These are phyloP conservation scores for Teunomyces atbi DNA, from an alignment of 805 yeast genomes.

Conservation along the genomic window DNA sequence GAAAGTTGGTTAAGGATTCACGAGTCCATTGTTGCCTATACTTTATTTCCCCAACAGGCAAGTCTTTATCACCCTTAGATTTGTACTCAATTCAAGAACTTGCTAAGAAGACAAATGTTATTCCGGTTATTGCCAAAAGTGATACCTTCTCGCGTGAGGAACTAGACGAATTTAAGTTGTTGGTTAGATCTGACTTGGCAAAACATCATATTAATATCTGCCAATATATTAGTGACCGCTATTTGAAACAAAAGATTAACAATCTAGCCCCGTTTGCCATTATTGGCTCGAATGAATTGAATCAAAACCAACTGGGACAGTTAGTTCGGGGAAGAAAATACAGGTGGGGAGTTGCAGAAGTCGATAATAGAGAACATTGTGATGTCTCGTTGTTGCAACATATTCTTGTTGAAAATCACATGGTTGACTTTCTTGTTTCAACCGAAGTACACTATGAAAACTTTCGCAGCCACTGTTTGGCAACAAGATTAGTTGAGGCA, in stretches of 20 bases:
- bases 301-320: constrained; percentile 12
- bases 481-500: constrained; percentile 38
- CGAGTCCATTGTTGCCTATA: constrained; percentile 86
- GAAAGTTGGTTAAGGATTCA: constrained; percentile 45
- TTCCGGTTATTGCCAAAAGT: constrained; percentile 39
- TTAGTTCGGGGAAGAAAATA: constrained; percentile 64
- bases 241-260: constrained; percentile 30
- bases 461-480: constrained; percentile 60
- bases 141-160: constrained; percentile 33
- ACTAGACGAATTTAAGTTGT: constrained; percentile 21
- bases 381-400: constrained; percentile 69
- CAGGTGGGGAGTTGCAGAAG: constrained; percentile 84
- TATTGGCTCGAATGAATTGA: constrained; percentile 57
- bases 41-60: constrained; percentile 68
- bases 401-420: constrained; percentile 62
- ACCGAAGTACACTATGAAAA: constrained; percentile 77
- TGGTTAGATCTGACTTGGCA: constrained; percentile 22
- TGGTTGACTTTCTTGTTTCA: constrained; percentile 74
- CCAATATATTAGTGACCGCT: constrained; percentile 23
- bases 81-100: constrained; percentile 35
- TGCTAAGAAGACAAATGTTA: constrained; percentile 32
- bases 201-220: constrained; percentile 29
- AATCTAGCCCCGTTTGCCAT: constrained; percentile 65
- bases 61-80: constrained; percentile 31
- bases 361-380: constrained; percentile 73